Base-by-base conservation (phyloP, 2,329 filamentous ascomycete genomes). In the Trichoderma guizhouense region DNA sequence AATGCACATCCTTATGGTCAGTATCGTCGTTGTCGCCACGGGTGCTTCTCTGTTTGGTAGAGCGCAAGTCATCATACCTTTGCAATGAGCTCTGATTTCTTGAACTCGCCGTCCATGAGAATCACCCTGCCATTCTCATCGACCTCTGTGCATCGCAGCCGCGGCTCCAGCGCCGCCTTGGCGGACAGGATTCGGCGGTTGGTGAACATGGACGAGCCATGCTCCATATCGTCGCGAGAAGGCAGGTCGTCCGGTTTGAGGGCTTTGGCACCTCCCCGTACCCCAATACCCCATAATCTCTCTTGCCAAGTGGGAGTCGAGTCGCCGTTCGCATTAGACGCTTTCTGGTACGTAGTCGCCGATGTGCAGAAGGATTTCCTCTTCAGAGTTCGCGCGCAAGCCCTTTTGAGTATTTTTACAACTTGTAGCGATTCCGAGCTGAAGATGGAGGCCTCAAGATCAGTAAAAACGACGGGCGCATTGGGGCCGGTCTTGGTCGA, bases 31-130 rank as follows among this genome's bases (percentile, higher is more conserved):
- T 4, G 21, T 53, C 5, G 5, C 43, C 8, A 6, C 32, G 15
- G 11, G 7, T 15, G 43, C 5, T 51, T 51, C 9, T 12, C 43
- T 47, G 18, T 18, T 47, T 47, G 43, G 43, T 18, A 47, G n/a
- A 2, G 43, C n/a, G 43, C 43, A 36, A 18, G 11, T 24, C 32
- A 32, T 32, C 51, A 43, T 82, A 95, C 93, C 87, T 96, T 98
- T 68, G 95, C 94, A 81, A 98, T 98, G 61, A 99, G 86, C 83
- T 99, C 96, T 78, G 91, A 96, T 86, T 99, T 99, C 84, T 96
- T 97, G 82, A 98, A 98, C 81, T 98, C 96, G 72, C 94, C 94
- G 79, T 97, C 97, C 24, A 97, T 92, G 72, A 98, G 85, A 24
- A 95, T 97, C 30, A 98, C 94, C 77, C 97, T 92, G 53, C 96